Base-by-base conservation (phyloP, 257 asterid species). In the Linaria vulgaris region DNA sequence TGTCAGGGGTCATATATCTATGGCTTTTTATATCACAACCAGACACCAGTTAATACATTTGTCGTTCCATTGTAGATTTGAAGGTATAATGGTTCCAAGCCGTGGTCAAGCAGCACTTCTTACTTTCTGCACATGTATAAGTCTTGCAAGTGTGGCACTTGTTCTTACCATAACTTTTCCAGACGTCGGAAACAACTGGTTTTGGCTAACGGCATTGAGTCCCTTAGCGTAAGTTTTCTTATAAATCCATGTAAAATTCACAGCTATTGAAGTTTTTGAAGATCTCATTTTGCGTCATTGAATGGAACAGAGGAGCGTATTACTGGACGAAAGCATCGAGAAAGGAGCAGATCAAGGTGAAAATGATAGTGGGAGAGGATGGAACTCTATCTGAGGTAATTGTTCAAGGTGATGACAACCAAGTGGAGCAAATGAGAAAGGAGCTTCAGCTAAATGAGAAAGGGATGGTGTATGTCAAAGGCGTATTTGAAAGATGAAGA, bases 41-140 rank as follows among this genome's bases (percentile, higher is more conserved):
- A 25, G 19, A 0, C 17, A 12, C 51, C 60, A 34, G 6, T 44
- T 23, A 9, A 25, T 20, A 21, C 38, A 17, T 9, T 66, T 54
- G 1, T 12, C 8, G 12, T 25, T 45, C 24, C 6, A 0, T 70
- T 69, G 58, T 78, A 92, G 97, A 78, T 92, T 92, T 54, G 99
- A 92, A 76, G 99, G 99, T 37, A 79, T 72, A 75, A 92, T 89
- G 99, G 86, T 77, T 63, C 99, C 99, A 25, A 92, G 84, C 79
- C 83, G 97, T 31, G 95, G 96, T 61, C 97, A 92, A 80, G 96
- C 99, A 54, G 97, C 97, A 30, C 74, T 92, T 69, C 86, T 92
- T 15, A 86, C 95, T 25, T 85, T 92, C 75, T 92, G 97, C 81
- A 92, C 99, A 47, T 83, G 94, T 70, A 78, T 92, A 74, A 91